Conservation (phyloP, 2,329 filamentous ascomycete species). For the Pseudogymnoascus sp. region DNA sequence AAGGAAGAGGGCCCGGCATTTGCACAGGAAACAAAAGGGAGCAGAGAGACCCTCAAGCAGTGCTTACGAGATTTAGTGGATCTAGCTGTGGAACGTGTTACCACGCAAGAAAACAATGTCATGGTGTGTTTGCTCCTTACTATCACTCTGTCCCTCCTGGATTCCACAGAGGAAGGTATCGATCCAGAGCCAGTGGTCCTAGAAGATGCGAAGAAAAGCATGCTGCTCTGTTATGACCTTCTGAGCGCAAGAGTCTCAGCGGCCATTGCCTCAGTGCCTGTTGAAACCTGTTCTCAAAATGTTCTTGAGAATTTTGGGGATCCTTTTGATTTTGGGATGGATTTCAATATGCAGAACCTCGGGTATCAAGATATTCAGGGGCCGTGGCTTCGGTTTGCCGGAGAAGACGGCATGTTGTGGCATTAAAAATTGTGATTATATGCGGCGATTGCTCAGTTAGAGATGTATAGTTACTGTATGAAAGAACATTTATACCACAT, state of each 20-base stretch:
- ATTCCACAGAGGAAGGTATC: constrained; percentile 23
- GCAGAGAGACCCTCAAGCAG: constrained; percentile 29
- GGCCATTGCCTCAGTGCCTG: background rate
- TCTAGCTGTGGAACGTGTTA: constrained; percentile 29
- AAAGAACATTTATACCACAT: background rate
- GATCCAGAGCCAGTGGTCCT: constrained; percentile 16
- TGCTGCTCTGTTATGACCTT: constrained; percentile 17
- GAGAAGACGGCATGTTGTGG: background rate
- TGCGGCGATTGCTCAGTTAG: background rate
- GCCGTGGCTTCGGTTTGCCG: background rate
- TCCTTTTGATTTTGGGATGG: background rate
- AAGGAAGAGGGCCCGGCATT: constrained; percentile 33
- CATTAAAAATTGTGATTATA: background rate
- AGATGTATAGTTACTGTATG: background rate
- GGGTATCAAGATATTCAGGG: background rate
- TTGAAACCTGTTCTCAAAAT: background rate
- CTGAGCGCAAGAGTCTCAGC: constrained; percentile 11
- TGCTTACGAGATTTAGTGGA: constrained; percentile 25
- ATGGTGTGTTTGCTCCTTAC: constrained; percentile 35
- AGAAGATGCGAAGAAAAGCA: constrained; percentile 18
- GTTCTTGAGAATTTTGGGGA: background rate
- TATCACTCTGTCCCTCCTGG: constrained; percentile 34
- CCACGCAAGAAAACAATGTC: constrained; percentile 36
- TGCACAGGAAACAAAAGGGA: constrained; percentile 24
- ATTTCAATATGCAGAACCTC: background rate